Percentiles rank a stretch among this genome's conserved stretches.
These are phyloP conservation scores for Ceratocystis lukuohia DNA, from an alignment of 2,329 filamentous ascomycete species.

Conservation along the genomic window DNA sequence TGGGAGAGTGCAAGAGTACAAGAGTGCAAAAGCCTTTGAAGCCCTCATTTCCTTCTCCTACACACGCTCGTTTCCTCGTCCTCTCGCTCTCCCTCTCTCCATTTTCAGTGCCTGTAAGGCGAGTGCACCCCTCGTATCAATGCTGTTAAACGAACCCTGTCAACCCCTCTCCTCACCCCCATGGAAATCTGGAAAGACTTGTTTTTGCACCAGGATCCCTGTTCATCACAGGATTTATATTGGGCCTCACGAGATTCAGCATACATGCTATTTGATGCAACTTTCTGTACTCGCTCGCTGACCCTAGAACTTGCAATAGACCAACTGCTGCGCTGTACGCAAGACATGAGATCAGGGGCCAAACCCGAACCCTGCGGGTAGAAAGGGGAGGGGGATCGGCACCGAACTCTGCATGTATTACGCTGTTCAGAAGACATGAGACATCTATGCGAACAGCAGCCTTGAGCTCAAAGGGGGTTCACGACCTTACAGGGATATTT, in stretches of 20 bases:
- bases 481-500: no score
- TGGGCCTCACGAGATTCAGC: not conserved
- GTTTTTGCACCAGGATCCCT: not conserved
- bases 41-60: not conserved
- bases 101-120: not conserved
- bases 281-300: no score
- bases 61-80: not conserved
- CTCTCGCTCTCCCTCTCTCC: not conserved
- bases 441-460: no score
- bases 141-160: constrained; percentile 9
- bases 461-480: no score
- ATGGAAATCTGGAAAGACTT: not conserved
- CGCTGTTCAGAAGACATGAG: no score
- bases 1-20: not conserved
- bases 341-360: no score
- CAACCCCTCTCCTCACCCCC: not conserved
- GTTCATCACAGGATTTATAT: not conserved
- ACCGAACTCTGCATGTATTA: no score
- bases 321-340: no score
- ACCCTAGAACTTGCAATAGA: no score
- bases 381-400: no score
- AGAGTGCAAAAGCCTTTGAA: not conserved
- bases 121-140: not conserved
- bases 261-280: no score
- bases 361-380: no score